These are phyloP conservation scores for Myochromella boudieri DNA, from an alignment of 768 basidiomycete species.

Conservation along the genomic window DNA sequence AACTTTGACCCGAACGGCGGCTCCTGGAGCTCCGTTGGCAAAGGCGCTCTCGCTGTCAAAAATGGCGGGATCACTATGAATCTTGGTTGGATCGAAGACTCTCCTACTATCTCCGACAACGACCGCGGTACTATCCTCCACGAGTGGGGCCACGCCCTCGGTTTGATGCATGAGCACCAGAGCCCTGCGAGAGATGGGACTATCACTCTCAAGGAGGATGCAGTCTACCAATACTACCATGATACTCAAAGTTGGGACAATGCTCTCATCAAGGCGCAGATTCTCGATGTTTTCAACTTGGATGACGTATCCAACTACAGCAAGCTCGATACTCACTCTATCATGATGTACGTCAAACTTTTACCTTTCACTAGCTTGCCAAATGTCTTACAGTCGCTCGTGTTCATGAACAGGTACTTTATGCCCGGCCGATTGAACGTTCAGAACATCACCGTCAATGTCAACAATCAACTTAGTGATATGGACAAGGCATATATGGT, in stretches of 20 bases:
- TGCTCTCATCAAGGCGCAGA: slow-evolving; percentile 5
- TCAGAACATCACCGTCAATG: not conserved
- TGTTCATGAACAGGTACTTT: slow-evolving; percentile 5
- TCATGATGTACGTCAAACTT: slow-evolving; percentile 7
- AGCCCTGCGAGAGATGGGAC: slow-evolving; percentile 19
- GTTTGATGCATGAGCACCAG: slow-evolving; percentile 26
- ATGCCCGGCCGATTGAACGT: slow-evolving; percentile 5
- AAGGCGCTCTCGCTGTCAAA: slow-evolving; percentile 3
- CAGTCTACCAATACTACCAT: slow-evolving; percentile 8
- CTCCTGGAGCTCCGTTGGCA: slow-evolving; percentile 20
- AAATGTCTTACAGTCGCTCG: no score
- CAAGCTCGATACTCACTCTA: slow-evolving; percentile 4
- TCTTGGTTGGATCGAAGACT: slow-evolving; percentile 16
- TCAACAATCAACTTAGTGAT: slow-evolving; percentile 5
- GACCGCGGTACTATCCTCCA: slow-evolving; percentile 23
- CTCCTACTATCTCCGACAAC: not conserved
- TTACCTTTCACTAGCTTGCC: no score
- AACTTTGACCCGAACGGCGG: slow-evolving; percentile 8
- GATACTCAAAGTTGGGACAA: slow-evolving; percentile 4
- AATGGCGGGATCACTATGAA: slow-evolving; percentile 15
- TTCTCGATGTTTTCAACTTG: slow-evolving; percentile 9
- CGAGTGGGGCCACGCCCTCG: slow-evolving; percentile 26
- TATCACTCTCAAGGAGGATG: slow-evolving; percentile 15
- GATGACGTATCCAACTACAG: slow-evolving; percentile 8
- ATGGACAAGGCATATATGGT: slow-evolving; percentile 12